Conservation (phyloP, 352 stramenopile species). For the Globisporangium carolinianum region DNA sequence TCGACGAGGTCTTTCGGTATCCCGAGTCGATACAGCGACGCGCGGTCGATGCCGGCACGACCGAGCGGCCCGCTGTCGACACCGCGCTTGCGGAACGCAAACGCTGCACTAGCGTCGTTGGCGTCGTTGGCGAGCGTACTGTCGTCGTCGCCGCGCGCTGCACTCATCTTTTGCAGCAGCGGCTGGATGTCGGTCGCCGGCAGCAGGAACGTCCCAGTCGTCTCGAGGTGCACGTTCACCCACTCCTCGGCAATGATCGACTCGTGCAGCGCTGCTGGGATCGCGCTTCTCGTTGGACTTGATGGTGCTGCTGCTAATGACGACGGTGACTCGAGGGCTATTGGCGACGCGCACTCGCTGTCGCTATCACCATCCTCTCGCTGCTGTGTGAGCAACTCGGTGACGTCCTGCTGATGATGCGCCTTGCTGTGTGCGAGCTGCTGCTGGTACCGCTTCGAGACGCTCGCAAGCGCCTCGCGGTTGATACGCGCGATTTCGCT, state of each 20-base stretch:
- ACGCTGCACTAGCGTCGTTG: slow-evolving; percentile 7
- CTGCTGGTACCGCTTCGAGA: slow-evolving; percentile 15
- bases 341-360: background rate
- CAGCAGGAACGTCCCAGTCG: slow-evolving; percentile 38
- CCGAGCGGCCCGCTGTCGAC: slow-evolving; percentile 32
- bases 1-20: slow-evolving; percentile 78
- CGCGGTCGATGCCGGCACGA: slow-evolving; percentile 63
- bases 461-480: slow-evolving; percentile 27
- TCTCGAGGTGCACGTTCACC: slow-evolving; percentile 74
- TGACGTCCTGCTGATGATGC: background rate
- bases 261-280: slow-evolving; percentile 39
- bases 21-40: slow-evolving; percentile 58
- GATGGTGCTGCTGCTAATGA: too few relatives aligned
- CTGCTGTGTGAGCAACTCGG: background rate
- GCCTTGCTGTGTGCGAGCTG: slow-evolving; percentile 8
- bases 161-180: slow-evolving; percentile 25
- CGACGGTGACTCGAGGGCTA: background rate
- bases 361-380: background rate
- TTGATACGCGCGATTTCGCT: slow-evolving; percentile 71
- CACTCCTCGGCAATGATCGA: slow-evolving; percentile 73
- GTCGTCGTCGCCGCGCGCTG: slow-evolving; percentile 28
- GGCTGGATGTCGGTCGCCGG: slow-evolving; percentile 37
- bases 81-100: slow-evolving; percentile 35
- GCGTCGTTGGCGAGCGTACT: slow-evolving; percentile 24
- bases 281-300: slow-evolving; percentile 15